Evolutionary conservation across 768 basidiomycete genomes (phyloP), one percentile per base, ranked within the genome.

Genomic region (Tremella yokohamensis): DNA sequence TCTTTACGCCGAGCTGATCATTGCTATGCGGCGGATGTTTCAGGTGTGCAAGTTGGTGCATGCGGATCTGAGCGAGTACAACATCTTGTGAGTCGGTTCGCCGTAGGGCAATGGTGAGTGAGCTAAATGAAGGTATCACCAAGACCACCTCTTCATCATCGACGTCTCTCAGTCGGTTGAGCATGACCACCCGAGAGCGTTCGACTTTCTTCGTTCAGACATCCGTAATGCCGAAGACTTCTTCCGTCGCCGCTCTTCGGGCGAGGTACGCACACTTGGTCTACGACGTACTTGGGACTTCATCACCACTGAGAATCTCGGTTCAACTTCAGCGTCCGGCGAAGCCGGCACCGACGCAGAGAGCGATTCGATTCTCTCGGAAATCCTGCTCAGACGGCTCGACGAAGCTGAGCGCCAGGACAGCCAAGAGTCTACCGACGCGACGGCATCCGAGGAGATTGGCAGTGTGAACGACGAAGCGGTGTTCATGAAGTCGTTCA

Each of bases 111-210:
- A 9, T 16, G 19, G 8, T 12, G 8, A 9, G 45, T 25, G 6
- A 12, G 38, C 54, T n/a, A 13, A 55, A 19, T 39, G 8, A 34
- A 78, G 78, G 16, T 78, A 78, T 50, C 79, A 80, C 63, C 55
- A 74, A 8, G 81, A 78, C 0, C 89, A 90, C 69, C 82, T 96
- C 16, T 91, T 84, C 77, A 87, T 98, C 67, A 98, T 99, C 78
- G 96, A 99, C 76, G 96, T 99, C 58, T 96, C 93, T 1, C 96
- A 99, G 74, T 93, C 90, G 62, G 93, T 99, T 37, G 96, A 99
- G 69, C 93, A 97, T 72, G 94, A 98, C 76, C 96, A 99, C 68
- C 96, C 94, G 0, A 82, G 87, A 25, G 90, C 96, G 0, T 97
- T 92, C 73, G 94, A 99, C 76, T 99, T 99, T 78, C 82, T 99